A percentile compares a stretch with the other conserved stretches of the same genome.
These are phyloP conservation scores for Zasmidium angulare DNA, from an alignment of 2,329 filamentous ascomycete species.

Conservation along the genomic window DNA sequence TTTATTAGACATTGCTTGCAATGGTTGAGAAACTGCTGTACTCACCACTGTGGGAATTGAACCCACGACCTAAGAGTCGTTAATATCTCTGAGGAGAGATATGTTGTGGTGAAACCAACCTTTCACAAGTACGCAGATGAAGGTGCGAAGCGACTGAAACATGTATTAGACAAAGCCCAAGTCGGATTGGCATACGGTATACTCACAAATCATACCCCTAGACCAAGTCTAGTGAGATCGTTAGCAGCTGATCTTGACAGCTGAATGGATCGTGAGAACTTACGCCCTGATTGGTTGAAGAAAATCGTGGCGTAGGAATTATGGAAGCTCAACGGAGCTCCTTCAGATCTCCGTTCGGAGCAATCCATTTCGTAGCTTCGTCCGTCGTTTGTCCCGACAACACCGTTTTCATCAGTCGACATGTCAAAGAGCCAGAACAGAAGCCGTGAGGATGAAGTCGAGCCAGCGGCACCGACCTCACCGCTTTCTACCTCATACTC, in stretches of 20 bases:
- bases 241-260: background rate
- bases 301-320: too few species aligned
- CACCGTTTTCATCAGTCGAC: too few species aligned
- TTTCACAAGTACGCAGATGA: slow-evolving; percentile 13
- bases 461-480: too few species aligned
- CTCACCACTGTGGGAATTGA: slow-evolving; percentile 22
- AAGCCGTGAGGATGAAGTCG: too few species aligned
- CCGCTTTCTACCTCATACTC: too few species aligned
- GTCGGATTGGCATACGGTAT: background rate
- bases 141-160: slow-evolving; percentile 17
- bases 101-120: slow-evolving; percentile 1
- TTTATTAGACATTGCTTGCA: too few species aligned
- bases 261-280: background rate
- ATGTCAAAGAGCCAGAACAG: too few species aligned
- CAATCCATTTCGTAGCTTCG: too few species aligned
- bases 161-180: background rate
- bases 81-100: background rate
- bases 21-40: too few species aligned
- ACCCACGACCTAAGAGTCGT: slow-evolving; percentile 3
- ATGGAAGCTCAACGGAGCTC: too few species aligned
- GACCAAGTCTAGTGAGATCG: slow-evolving; percentile 9
- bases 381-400: too few species aligned
- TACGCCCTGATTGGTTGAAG: background rate
- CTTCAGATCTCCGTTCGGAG: too few species aligned
- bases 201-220: slow-evolving; percentile 21